These are phyloP conservation scores for Inonotus obliquus DNA, from an alignment of 1,284 basidiomycete genomes.

Conservation along the genomic window DNA sequence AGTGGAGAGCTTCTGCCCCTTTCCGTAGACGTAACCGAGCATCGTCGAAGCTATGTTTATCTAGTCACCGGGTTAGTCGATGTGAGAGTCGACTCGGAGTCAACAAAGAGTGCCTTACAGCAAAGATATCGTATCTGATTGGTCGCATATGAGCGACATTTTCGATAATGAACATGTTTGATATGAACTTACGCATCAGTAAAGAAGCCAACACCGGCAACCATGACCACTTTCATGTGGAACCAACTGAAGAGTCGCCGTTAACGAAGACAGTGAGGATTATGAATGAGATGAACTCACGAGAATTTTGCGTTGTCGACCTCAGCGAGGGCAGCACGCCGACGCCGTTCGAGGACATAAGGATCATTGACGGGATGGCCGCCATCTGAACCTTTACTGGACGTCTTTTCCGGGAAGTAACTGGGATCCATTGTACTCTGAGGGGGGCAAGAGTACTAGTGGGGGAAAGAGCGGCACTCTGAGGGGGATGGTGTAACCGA, in stretches of 20 bases:
- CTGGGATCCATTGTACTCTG: constrained; percentile 14
- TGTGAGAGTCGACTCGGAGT: neutral
- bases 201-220: constrained; percentile 80
- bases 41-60: constrained; percentile 55
- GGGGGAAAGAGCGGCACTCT: neutral
- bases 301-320: constrained; percentile 52
- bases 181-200: constrained; percentile 60
- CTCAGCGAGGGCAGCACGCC: constrained; percentile 47
- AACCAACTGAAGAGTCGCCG: constrained; percentile 29
- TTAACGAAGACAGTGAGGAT: neutral
- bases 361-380: constrained; percentile 1
- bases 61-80: constrained; percentile 16
- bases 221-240: constrained; percentile 67
- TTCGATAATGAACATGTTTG: neutral
- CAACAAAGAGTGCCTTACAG: constrained; percentile 16
- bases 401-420: constrained; percentile 13
- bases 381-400: constrained; percentile 11
- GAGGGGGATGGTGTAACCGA: neutral
- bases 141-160: neutral
- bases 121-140: constrained; percentile 42
- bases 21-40: constrained; percentile 52
- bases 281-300: constrained; percentile 22
- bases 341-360: constrained; percentile 28
- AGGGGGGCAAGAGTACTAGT: neutral
- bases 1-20: constrained; percentile 32